phyloP scores from a whole-genome alignment of 139 green algal species.

The Zygnema cylindricum region DNA sequence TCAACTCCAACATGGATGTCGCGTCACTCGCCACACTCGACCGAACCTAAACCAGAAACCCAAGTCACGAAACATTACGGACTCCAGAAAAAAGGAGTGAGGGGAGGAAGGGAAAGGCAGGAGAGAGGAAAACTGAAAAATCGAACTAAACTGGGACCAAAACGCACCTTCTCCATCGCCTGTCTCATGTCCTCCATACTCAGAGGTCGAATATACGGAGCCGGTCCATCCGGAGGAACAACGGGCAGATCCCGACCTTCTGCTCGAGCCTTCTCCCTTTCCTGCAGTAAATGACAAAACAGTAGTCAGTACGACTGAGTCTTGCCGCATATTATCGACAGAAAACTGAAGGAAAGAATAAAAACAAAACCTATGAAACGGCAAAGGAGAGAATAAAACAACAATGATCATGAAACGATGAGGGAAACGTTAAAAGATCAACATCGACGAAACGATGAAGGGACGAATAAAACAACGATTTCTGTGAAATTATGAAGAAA shows the following conservation, averaged over 20 bases:
- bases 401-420: no score
- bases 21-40: conserved; percentile 66
- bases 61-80: neutral
- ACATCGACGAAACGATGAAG: no score
- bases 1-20: conserved; percentile 68
- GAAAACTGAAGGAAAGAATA: no score
- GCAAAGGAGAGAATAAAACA: no score
- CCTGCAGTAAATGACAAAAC: conserved; percentile 3
- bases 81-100: neutral
- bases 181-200: conserved; percentile 71
- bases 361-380: no score
- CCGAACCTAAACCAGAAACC: conserved; percentile 58
- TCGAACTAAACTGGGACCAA: neutral
- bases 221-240: neutral
- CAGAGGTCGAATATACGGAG: conserved; percentile 66
- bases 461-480: no score
- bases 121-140: no score
- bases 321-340: no score
- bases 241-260: neutral
- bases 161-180: conserved; percentile 68
- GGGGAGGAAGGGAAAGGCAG: neutral
- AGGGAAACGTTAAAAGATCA: no score
- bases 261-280: neutral
- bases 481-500: no score
- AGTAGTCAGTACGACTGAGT: no score